These are phyloP conservation scores for Coemansia sp. DNA, from an alignment of 192 early-diverging fungal species.

Conservation along the genomic window DNA sequence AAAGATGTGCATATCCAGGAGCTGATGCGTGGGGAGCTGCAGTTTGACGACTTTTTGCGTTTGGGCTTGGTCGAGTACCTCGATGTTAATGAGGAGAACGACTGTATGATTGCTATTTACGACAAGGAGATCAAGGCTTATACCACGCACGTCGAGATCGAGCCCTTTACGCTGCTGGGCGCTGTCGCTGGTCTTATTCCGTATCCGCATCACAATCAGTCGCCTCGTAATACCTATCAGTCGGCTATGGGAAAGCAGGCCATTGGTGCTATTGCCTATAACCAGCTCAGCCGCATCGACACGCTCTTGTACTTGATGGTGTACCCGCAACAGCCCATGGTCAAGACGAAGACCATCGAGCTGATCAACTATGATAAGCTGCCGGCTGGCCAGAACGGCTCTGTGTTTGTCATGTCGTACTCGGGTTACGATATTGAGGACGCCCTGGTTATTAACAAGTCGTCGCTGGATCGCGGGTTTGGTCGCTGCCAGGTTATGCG, in stretches of 20 bases:
- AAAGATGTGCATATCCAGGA: constrained; percentile 61
- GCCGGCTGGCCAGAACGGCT: constrained; percentile 96
- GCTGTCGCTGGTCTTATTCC: constrained; percentile 98
- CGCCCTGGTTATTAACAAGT: constrained; percentile 99
- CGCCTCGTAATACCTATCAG: constrained; percentile 99
- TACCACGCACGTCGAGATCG: constrained; percentile 95
- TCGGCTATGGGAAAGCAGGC: constrained; percentile 99
- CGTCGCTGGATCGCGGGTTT: constrained; percentile 95
- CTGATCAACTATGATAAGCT: constrained; percentile 94
- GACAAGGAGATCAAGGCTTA: constrained; percentile 83
- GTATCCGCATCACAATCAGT: constrained; percentile 99
- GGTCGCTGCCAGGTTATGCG: constrained; percentile 96
- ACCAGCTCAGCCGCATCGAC: constrained; percentile 94
- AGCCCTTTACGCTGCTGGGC: constrained; percentile 98
- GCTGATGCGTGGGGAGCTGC: constrained; percentile 53
- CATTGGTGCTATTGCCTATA: constrained; percentile 98
- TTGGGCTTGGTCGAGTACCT: constrained; percentile 91
- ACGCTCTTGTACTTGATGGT: constrained; percentile 96
- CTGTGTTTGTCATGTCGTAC: constrained; percentile 96
- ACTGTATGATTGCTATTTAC: constrained; percentile 96
- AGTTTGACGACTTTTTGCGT: constrained; percentile 73
- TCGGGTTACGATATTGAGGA: constrained; percentile 99
- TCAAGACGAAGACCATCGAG: constrained; percentile 92
- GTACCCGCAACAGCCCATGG: constrained; percentile 98
- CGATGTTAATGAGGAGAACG: constrained; percentile 98